Conservation (phyloP, 2,329 filamentous ascomycete species). For the Dactylellina drechsleri region DNA sequence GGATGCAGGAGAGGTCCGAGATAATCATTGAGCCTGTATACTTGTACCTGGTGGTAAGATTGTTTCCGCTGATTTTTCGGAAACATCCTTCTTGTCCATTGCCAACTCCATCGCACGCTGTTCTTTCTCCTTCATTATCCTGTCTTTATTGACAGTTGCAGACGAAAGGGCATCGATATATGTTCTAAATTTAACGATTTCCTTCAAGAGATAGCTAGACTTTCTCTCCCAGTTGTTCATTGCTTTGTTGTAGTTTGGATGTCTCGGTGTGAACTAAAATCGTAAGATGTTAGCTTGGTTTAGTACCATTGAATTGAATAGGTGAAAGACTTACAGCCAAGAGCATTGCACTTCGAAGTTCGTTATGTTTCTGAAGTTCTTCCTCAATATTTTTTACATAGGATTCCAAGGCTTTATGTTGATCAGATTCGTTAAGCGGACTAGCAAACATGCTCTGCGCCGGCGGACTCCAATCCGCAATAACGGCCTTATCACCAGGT, state of each 20-base stretch:
- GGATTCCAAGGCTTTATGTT: constrained; percentile 76
- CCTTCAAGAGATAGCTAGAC: constrained; percentile 85
- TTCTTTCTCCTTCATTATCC: constrained; percentile 71
- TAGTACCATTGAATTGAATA: constrained; percentile 5
- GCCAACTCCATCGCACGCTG: constrained; percentile 36
- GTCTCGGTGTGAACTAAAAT: constrained; percentile 78
- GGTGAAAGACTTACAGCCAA: constrained; percentile 67
- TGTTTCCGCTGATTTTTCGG: constrained; percentile 14
- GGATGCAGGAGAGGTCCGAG: too few relatives aligned
- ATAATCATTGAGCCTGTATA: not conserved
- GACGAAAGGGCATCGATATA: constrained; percentile 86
- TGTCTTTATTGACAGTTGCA: constrained; percentile 75
- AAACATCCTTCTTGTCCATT: constrained; percentile 17
- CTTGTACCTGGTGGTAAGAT: constrained; percentile 31
- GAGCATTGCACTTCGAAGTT: constrained; percentile 84
- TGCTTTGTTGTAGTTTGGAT: constrained; percentile 80
- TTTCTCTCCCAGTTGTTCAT: constrained; percentile 99
- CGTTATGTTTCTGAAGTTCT: constrained; percentile 87
- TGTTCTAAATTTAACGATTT: constrained; percentile 96
- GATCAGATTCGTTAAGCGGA: constrained; percentile 79
- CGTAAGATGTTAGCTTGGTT: constrained; percentile 57
- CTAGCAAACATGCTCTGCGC: constrained; percentile 90
- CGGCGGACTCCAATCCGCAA: constrained; percentile 89
- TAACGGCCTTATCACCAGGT: constrained; percentile 83
- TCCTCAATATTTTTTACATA: constrained; percentile 89